Evolutionary conservation across 768 basidiomycete species (phyloP), one percentile per base, ranked within the genome.

Genomic region (Lactifluus subvellereus): DNA sequence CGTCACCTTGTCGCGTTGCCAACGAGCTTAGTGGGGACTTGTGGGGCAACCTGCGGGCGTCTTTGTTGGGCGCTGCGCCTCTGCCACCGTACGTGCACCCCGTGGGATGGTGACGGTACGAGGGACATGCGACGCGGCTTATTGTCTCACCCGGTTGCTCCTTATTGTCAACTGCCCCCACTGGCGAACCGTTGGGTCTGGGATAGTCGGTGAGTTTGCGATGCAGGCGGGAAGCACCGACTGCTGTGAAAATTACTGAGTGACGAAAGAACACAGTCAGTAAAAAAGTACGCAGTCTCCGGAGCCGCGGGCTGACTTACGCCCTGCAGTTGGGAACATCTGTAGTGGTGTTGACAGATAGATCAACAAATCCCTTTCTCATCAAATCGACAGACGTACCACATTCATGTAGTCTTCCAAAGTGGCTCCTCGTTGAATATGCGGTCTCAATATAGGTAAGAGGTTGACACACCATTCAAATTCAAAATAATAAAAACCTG

Each of bases 401-500:
- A n/a, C 30, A 42, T 56, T 54, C 60, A 56, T 49, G 5, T 32
- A 16, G 2, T 61, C 60, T 61, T 16, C n/a, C 9, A 6, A 53
- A 9, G 10, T 9, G 45, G 11, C 13, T 27, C 16, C 4, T 45
- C 51, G 27, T 16, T 55, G 4, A 55, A 8, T 16, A 27, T 33
- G 3, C 14, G 6, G 14, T 35, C n/a, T 57, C 6, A 8, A 14
- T 5, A 35, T 35, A 37, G 18, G 10, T 14, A 37, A 37, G 4
- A 43, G 35, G 40, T 9, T 14, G 20, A 35, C 54, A 6, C 20
- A 62, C 61, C 54, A 11, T 57, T 62, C 49, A 42, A 38, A 35
- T 62, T 30, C 38, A 62, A 45, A 16, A 54, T 7, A 11, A 57
- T 50, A 6, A 62, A 51, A 22, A 57, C 4, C 61, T 62, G 48